Percentiles rank a stretch among this genome's conserved stretches.
phyloP scores from a whole-genome alignment of 1,284 basidiomycete species.

The Schizophyllum commune region DNA sequence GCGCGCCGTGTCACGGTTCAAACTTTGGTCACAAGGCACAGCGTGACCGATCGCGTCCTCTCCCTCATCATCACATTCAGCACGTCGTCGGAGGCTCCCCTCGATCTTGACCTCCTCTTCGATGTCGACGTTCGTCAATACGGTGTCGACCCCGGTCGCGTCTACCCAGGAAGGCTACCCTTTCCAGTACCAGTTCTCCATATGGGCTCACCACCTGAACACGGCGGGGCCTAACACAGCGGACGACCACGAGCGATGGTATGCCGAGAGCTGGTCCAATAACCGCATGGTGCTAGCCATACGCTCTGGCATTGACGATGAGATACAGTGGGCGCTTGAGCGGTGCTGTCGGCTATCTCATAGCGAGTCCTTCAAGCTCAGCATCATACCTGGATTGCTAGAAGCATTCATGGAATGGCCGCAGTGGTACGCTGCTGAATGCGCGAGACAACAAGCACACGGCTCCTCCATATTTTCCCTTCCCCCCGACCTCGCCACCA shows the following conservation, averaged over 20 bases:
- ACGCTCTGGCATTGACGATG: slow-evolving; percentile 64
- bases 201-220: background rate
- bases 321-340: slow-evolving; percentile 77
- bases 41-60: background rate
- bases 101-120: background rate
- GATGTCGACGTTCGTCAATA: background rate
- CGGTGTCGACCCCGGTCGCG: background rate
- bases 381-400: slow-evolving; percentile 62
- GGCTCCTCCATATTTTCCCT: slow-evolving; percentile 35
- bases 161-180: background rate
- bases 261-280: slow-evolving; percentile 59
- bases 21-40: background rate
- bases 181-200: background rate
- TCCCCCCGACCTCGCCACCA: slow-evolving; percentile 39
- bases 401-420: slow-evolving; percentile 79
- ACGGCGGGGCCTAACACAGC: background rate
- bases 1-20: background rate
- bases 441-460: background rate
- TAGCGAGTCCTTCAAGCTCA: slow-evolving; percentile 67
- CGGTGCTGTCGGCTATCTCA: slow-evolving; percentile 68
- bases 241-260: slow-evolving; percentile 41
- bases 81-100: background rate
- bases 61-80: background rate
- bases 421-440: slow-evolving; percentile 57
- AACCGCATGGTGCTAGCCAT: slow-evolving; percentile 81